Evolutionary conservation across 2,329 filamentous ascomycete species (phyloP).

Genomic region (Alternaria sp.): DNA sequence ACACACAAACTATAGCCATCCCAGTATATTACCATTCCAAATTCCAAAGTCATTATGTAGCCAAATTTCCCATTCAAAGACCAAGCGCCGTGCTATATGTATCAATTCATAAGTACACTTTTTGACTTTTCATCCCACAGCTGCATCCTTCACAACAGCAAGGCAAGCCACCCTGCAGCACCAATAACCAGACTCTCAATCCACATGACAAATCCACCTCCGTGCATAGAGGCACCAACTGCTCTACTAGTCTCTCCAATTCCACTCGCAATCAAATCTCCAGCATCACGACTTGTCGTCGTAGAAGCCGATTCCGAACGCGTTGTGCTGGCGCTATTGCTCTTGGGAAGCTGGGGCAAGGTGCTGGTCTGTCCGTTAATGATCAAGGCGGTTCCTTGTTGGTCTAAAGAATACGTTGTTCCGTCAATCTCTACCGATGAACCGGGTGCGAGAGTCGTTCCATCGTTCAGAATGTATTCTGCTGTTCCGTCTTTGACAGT

Average conservation of each 20-base stretch:
- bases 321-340: constrained; percentile 40
- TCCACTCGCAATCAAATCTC: constrained; percentile 41
- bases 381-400: constrained; percentile 39
- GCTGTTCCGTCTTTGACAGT: constrained; percentile 37
- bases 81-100: constrained; percentile 17
- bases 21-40: background rate
- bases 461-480: constrained; percentile 30
- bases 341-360: constrained; percentile 36
- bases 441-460: constrained; percentile 38
- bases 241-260: constrained; percentile 33
- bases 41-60: background rate
- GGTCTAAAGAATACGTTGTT: constrained; percentile 43
- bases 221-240: constrained; percentile 15
- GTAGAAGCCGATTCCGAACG: constrained; percentile 15
- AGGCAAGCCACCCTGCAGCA: constrained; percentile 40
- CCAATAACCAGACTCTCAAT: constrained; percentile 39
- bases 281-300: constrained; percentile 21
- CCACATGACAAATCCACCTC: constrained; percentile 35
- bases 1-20: background rate
- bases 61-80: background rate
- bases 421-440: constrained; percentile 37
- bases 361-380: constrained; percentile 47
- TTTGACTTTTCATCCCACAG: background rate
- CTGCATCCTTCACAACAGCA: constrained; percentile 31
- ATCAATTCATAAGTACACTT: constrained; percentile 7